phyloP scores from a whole-genome alignment of 2,329 filamentous ascomycete genomes.

The Clarireedia monteithiana region DNA sequence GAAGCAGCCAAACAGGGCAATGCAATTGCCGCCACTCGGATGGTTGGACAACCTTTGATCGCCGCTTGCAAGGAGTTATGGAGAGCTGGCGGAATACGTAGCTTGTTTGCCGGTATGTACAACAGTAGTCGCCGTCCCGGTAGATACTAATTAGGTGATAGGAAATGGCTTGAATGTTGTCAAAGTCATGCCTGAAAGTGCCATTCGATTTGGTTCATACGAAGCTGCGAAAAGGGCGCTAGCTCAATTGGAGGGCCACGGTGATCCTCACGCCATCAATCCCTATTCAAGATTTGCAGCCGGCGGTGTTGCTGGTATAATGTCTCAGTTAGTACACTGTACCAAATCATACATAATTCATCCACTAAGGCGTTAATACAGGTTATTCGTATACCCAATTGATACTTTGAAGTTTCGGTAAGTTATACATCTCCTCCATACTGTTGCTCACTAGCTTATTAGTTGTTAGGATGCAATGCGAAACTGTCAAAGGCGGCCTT shows the following conservation, averaged over 20 bases:
- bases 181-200: constrained; percentile 98
- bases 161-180: constrained; percentile 94
- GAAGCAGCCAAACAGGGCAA: constrained; percentile 64
- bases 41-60: constrained; percentile 60
- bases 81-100: constrained; percentile 76
- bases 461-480: constrained; percentile 65
- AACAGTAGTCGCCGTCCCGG: not conserved
- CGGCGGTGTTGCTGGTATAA: constrained; percentile 86
- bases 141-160: constrained; percentile 32
- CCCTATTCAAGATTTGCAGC: constrained; percentile 84
- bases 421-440: not conserved
- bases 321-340: constrained; percentile 63
- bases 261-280: constrained; percentile 70
- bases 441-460: constrained; percentile 11
- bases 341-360: not conserved
- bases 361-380: constrained; percentile 27
- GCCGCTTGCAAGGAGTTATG: constrained; percentile 73
- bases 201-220: constrained; percentile 96
- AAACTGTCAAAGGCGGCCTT: constrained; percentile 78
- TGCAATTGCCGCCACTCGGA: constrained; percentile 54
- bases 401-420: constrained; percentile 51
- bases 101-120: constrained; percentile 79
- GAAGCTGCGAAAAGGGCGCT: constrained; percentile 88
- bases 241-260: constrained; percentile 79
- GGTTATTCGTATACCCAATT: constrained; percentile 72